Base-by-base conservation (phyloP, 441 rosid species). In the Croton laevigatus region DNA sequence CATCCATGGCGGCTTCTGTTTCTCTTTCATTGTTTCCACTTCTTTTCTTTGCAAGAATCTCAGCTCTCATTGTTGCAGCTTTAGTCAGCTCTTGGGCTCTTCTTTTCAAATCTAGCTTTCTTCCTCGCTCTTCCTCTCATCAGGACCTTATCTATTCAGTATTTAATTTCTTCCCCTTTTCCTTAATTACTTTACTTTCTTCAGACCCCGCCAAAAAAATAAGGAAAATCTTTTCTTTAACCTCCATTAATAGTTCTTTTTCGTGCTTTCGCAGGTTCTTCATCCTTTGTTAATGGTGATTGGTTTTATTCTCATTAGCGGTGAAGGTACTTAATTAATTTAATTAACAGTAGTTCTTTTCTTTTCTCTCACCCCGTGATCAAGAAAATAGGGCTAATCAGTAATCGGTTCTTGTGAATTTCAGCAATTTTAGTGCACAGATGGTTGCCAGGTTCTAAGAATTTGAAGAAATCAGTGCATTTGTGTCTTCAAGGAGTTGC, bases 271-370 rank as follows among this genome's bases (percentile, higher is more conserved):
- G 42, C 85, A 93, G 98, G 86, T 81, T 63, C 96, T 87, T 42
- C 97, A 91, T 76, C 95, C 97, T 44, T 69, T 94, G 67, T 64
- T 94, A 36, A 94, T 91, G 98, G 98, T 94, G 69, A 91, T 94
- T 71, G 97, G 96, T 72, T 89, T 94, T 82, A 91, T 91, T 72
- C 81, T 91, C 74, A 69, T 91, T 63, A 91, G 95, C 73, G 98
- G 98, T 68, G 98, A 94, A 94, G 97, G 97, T 91, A 62, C n/a
- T 14, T 19, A 11, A 52, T 5, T 37, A 36, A 40, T 4, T 3
- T 51, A 17, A 32, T 1, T 13, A 27, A 27, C 40, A 22, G 32
- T 2, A 27, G 32, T 59, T n/a, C 42, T n/a, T 49, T 16, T 2
- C 9, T 71, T 16, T 16, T 23, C n/a, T 44, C 42, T 38, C 46